Conservation (phyloP, 75 land plant genomes). For the Selaginella tamariscina region DNA sequence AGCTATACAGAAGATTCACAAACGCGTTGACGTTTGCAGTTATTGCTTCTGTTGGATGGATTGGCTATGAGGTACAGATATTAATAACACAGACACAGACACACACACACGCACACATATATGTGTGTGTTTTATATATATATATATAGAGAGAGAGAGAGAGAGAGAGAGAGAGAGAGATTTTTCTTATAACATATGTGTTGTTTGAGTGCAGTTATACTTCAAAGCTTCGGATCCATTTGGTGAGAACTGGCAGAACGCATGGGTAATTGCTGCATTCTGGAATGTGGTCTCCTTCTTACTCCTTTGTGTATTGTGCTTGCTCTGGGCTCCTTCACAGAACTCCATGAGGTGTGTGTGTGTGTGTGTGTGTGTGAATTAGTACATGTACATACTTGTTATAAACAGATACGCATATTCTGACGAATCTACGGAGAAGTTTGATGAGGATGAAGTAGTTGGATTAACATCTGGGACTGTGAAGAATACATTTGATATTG, state of each 20-base stretch:
- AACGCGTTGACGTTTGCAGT: constrained; percentile 7
- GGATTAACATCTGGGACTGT: constrained; percentile 1
- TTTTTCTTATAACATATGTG: too few relatives aligned
- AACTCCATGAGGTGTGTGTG: constrained; percentile 1
- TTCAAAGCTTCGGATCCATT: constrained; percentile 13
- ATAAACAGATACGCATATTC: constrained; percentile 25
- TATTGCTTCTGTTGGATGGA: neutral
- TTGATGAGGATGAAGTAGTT: constrained; percentile 22
- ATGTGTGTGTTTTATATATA: too few relatives aligned
- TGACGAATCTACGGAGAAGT: constrained; percentile 16
- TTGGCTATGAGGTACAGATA: constrained; percentile 14
- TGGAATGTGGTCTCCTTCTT: constrained; percentile 5
- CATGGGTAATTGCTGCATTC: constrained; percentile 3
- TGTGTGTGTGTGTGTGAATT: too few relatives aligned
- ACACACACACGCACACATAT: neutral
- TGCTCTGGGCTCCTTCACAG: constrained; percentile 7
- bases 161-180: too few relatives aligned
- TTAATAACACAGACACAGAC: too few relatives aligned
- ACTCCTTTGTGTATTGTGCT: constrained; percentile 1
- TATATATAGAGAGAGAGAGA: too few relatives aligned
- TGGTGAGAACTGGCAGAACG: constrained; percentile 12
- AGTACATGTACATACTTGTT: neutral
- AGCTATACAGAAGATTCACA: constrained; percentile 5
- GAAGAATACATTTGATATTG: neutral
- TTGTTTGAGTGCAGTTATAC: constrained; percentile 2